Percentiles rank a stretch among this genome's conserved stretches.
Evolutionary conservation across 495 filamentous ascomycete species (phyloP).

Genomic region (Entonaema liquescens): DNA sequence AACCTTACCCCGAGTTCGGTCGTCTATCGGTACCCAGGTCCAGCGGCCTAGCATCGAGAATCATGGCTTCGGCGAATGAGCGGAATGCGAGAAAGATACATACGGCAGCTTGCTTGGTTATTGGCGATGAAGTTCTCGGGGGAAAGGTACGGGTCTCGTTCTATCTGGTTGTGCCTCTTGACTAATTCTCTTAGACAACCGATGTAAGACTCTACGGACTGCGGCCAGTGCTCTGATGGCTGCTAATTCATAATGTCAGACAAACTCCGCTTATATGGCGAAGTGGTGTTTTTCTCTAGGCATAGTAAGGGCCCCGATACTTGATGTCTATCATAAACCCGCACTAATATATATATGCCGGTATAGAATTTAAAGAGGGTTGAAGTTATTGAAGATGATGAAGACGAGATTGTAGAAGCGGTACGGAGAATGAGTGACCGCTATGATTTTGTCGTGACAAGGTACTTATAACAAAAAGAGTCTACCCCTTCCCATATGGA

Average conservation of each 20-base stretch:
- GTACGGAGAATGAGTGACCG: conserved; percentile 81
- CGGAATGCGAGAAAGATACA: conserved; percentile 72
- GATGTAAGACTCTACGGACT: conserved; percentile 39
- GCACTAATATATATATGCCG: background rate
- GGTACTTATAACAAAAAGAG: conserved; percentile 39
- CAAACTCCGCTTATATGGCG: conserved; percentile 90
- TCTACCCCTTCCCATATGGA: background rate
- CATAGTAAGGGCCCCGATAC: conserved; percentile 62
- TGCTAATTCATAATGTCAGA: conserved; percentile 59
- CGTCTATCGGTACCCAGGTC: conserved; percentile 48
- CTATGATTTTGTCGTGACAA: conserved; percentile 94
- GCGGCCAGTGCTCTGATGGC: background rate
- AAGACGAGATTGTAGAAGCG: conserved; percentile 88
- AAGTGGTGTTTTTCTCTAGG: conserved; percentile 93
- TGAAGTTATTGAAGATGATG: conserved; percentile 93
- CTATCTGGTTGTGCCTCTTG: background rate
- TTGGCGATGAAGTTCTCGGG: conserved; percentile 96
- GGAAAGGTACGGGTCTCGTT: conserved; percentile 74
- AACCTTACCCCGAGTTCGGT: conserved; percentile 64
- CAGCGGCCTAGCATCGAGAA: conserved; percentile 39
- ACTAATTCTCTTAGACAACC: conserved; percentile 44
- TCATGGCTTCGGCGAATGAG: conserved; percentile 67
- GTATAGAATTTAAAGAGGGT: conserved; percentile 77
- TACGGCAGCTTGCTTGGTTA: conserved; percentile 93
- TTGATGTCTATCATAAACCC: background rate